Evolutionary conservation across 169 alveolate genomes (phyloP).

Genomic region (Plasmodium gallinaceum): DNA sequence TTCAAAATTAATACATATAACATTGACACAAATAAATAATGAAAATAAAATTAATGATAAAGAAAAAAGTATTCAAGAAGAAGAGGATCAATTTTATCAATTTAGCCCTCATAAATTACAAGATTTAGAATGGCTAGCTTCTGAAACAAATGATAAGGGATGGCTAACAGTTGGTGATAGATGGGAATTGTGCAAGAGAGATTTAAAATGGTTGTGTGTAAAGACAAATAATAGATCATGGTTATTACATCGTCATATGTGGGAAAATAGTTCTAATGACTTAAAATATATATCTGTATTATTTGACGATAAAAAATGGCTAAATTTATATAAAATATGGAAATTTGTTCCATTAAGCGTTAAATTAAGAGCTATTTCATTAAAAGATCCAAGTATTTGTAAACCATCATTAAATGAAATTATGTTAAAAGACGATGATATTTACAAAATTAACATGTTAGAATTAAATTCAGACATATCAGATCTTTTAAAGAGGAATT

Average conservation of each 20-base stretch:
- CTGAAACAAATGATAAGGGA: conserved; percentile 74
- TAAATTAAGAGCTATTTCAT: conserved; percentile 64
- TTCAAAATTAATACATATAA: conserved; percentile 48
- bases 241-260: conserved; percentile 50
- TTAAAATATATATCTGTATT: conserved; percentile 62
- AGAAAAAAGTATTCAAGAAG: conserved; percentile 2
- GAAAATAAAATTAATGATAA: conserved; percentile 15
- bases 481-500: conserved; percentile 12
- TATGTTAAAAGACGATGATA: conserved; percentile 29
- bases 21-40: conserved; percentile 30
- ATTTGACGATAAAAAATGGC: conserved; percentile 66
- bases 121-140: conserved; percentile 71
- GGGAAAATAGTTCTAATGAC: conserved; percentile 74
- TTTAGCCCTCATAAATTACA: conserved; percentile 52
- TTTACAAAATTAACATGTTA: conserved; percentile 16
- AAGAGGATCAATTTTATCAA: background rate
- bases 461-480: background rate
- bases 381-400: conserved; percentile 41
- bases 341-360: conserved; percentile 46
- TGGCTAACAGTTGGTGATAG: conserved; percentile 69
- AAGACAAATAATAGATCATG: conserved; percentile 71
- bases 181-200: conserved; percentile 69
- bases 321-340: conserved; percentile 64
- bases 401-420: conserved; percentile 60
- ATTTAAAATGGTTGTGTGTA: conserved; percentile 70